A percentile compares a stretch with the other conserved stretches of the same genome.
Conservation (phyloP, 805 yeast genomes). For the Hanseniaspora mollemarum region DNA sequence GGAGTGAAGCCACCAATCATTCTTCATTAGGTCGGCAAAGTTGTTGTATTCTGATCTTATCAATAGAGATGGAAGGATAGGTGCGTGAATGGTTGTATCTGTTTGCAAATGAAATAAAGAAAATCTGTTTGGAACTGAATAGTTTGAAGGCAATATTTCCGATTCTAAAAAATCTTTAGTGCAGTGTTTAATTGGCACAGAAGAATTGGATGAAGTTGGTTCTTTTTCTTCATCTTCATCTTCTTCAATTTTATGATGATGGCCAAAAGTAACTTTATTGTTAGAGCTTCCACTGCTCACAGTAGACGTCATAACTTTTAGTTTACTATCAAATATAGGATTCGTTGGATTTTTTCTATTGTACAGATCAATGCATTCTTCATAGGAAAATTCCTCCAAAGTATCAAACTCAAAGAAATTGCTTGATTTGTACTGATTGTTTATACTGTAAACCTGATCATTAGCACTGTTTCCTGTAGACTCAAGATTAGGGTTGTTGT, state of each 20-base stretch:
- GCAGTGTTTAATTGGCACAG: slow-evolving; percentile 1
- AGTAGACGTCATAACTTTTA: background rate
- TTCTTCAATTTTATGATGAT: slow-evolving; percentile 32
- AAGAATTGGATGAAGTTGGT: slow-evolving; percentile 8
- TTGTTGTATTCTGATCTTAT: slow-evolving; percentile 42
- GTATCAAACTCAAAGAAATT: slow-evolving; percentile 3
- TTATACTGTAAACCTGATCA: background rate
- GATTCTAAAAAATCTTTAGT: slow-evolving; percentile 4
- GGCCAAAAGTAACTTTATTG: slow-evolving; percentile 31
- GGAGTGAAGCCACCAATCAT: slow-evolving; percentile 94
- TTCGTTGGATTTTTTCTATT: slow-evolving; percentile 13
- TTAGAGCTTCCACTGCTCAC: slow-evolving; percentile 5
- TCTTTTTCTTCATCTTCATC: slow-evolving; percentile 14
- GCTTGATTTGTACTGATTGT: background rate
- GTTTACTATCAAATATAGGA: background rate
- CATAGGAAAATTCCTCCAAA: slow-evolving; percentile 9
- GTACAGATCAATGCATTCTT: slow-evolving; percentile 11
- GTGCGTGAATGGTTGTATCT: slow-evolving; percentile 81
- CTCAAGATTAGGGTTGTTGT: background rate
- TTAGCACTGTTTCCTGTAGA: background rate
- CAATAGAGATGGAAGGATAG: slow-evolving; percentile 70
- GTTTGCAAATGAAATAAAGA: slow-evolving; percentile 70
- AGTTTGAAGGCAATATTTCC: slow-evolving; percentile 16
- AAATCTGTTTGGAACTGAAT: slow-evolving; percentile 58
- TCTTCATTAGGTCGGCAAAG: slow-evolving; percentile 56